Evolutionary conservation across 176 grass and related monocot species (phyloP), one percentile per base, ranked within the genome.

Genomic region (Calamus simplicifolius): DNA sequence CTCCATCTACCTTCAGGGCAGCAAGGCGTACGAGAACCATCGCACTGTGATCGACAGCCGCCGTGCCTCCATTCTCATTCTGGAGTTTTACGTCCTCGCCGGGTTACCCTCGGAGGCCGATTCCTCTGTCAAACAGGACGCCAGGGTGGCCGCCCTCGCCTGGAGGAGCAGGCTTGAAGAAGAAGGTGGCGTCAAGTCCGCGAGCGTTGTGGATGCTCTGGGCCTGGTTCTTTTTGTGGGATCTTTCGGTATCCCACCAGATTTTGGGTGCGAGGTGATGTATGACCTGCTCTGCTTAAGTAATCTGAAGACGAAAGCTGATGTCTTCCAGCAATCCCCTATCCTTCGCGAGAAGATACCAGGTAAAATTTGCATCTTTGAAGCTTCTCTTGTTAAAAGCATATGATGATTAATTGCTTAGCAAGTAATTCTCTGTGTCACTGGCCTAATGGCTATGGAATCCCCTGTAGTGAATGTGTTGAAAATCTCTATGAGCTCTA

Each of bases 21-120:
- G 68, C 16, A 73, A 52, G 18, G 61, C 80, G 43, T 68, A 70
- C 25, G 65, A 49, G 48, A 29, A 26, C 5, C 27, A 77, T 71
- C 67, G 66, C 25, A 69, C 75, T 67, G 67, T 75, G 61, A 59
- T 62, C 17, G 50, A 25, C 27, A 27, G 51, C 13, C 70, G 70
- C 19, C 70, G 70, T 27, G 85, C 85, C 0, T 77, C 80, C 73
- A 52, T 71, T 48, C 77, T 89, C 52, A 58, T 89, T 43, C 85
- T 89, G 4, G 80, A 84, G 57, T 64, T 84, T 1, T 89, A 89
- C 73, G 65, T 89, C 51, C 57, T 74, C 28, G 67, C 77, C 0
- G 80, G 85, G 15, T 89, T 80, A 10, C 75, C 76, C 3, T 16
- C n/a, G 3, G 77, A 77, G 66, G 73, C 59, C 25, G 75, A 72